Base-by-base conservation (phyloP, 768 basidiomycete species). In the Agaricus blazei region DNA sequence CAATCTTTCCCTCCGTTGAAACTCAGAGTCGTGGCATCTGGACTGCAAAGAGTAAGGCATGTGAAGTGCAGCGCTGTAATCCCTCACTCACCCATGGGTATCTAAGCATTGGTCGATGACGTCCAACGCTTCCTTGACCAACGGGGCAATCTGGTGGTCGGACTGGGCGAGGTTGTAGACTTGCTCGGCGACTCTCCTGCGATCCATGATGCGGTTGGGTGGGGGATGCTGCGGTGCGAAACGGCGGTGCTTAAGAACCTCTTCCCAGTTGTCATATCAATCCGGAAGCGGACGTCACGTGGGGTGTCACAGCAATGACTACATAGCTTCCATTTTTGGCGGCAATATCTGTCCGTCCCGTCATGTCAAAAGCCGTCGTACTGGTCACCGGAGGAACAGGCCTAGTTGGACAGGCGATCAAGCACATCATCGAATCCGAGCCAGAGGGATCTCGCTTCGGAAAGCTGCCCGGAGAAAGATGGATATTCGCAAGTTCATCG, bases 1-100 rank as follows among this genome's bases (percentile, higher is more conserved):
- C 97, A 99, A 66, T 99, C 97, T 69, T 99, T 99, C 51, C 97
- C 97, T 9, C 97, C 97, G 62, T 98, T 99, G 74, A 98, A 99
- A 70, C 94, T 97, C 57, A 99, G 77, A 2, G 94, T 87, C 3
- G 94, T 72, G 53, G 78, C 74, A 36, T 87, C 82, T 64, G 80
- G 77, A 48, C 92, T 90, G 68, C 24, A 55, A 54, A 46, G 52
- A 46, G 56, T 62, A 31, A 61, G 43, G 59, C 42, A 58, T 26
- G 58, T 66, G 50, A 48, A 62, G 58, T 31, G 28, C 36, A 49
- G 36, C 42, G 42, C 59, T 52, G 23, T 60, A 53, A 29, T 26
- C 49, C 57, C 62, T 54, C 52, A 79, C 95, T 67, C 69, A 96
- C 95, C 93, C 88, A 72, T 90, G 84, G 55, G 77, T 74, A 59